Percentiles rank a stretch among this genome's conserved stretches.
Evolutionary conservation across 2,329 filamentous ascomycete genomes (phyloP).

Genomic region (Pseudopyrenochaeta lycopersici): DNA sequence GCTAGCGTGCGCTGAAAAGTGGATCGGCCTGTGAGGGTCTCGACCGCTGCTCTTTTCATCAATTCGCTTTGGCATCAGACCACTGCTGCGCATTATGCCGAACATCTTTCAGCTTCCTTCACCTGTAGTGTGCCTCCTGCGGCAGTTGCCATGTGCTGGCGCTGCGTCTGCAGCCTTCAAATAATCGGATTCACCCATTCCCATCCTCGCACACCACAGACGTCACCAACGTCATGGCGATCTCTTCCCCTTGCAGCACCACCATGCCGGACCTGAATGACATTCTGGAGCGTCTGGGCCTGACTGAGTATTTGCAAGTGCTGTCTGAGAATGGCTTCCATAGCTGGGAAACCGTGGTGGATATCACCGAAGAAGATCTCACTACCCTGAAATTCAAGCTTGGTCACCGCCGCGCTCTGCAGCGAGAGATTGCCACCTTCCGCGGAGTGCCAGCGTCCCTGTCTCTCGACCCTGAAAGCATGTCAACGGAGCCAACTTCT

Average conservation of each 20-base stretch:
- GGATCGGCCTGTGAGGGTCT: slow-evolving; percentile 15
- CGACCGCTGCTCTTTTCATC: slow-evolving; percentile 24
- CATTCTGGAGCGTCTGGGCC: slow-evolving; percentile 43
- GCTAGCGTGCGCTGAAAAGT: slow-evolving; percentile 4
- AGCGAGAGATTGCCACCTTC: slow-evolving; percentile 51
- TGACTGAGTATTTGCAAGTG: slow-evolving; percentile 36
- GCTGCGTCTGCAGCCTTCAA: slow-evolving; percentile 25
- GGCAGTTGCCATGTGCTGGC: slow-evolving; percentile 19
- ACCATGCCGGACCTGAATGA: slow-evolving; percentile 33
- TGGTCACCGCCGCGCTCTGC: slow-evolving; percentile 49
- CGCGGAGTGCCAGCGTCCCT: slow-evolving; percentile 40
- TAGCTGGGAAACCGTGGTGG: slow-evolving; percentile 49
- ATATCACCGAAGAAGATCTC: slow-evolving; percentile 53
- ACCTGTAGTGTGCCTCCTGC: slow-evolving; percentile 12
- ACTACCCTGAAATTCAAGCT: slow-evolving; percentile 49
- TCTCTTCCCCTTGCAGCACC: slow-evolving; percentile 29
- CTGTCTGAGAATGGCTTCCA: slow-evolving; percentile 49
- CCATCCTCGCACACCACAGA: slow-evolving; percentile 18
- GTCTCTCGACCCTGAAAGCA: slow-evolving; percentile 34
- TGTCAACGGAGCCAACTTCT: slow-evolving; percentile 25
- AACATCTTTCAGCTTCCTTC: slow-evolving; percentile 21
- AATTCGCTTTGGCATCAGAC: slow-evolving; percentile 18
- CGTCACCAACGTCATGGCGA: slow-evolving; percentile 36
- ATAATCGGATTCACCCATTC: slow-evolving; percentile 25
- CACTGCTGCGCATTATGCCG: slow-evolving; percentile 17